Evolutionary conservation across 768 basidiomycete genomes (phyloP), one percentile per base, ranked within the genome.

Genomic region (Macrolepiota albuminosa): DNA sequence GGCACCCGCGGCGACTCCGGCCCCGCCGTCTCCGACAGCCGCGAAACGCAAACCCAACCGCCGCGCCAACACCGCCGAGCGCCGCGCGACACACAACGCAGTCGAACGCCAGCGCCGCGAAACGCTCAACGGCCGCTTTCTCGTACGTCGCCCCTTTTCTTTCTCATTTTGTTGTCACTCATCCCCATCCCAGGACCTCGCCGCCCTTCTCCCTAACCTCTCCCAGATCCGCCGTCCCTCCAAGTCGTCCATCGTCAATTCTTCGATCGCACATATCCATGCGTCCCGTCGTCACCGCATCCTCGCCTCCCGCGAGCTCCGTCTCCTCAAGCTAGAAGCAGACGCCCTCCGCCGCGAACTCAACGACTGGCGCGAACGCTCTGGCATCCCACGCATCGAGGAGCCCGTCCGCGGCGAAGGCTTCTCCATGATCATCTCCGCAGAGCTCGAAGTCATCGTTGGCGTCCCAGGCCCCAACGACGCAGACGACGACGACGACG

Each of bases 231-330:
- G 95, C 63, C 87, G 96, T 34, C 97, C 97, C 0, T 94, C 91
- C 71, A 99, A 99, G 76, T 92, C 92, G 4, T 89, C 91, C 61
- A 98, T 98, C 72, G 95, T 99, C 73, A 97, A 97, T 74, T 93
- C 91, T 37, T 91, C 89, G 48, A 97, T 98, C 71, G 87, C 93
- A 1, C 90, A 93, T 69, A 85, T 95, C 61, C 88, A 90, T 68
- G 83, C 88, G 24, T 89, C 91, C 43, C 85, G 92, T 9, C 58
- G 67, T n/a, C 67, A 68, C 42, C 61, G 67, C 45, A 75, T 87
- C 21, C 80, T 94, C 63, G 93, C 93, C 16, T 83, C 91, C 9
- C 84, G 88, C 62, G 91, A 95, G 70, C 81, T 97, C 37, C 88
- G 93, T 53, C 70, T 84, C 54, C 73, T 95, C 68, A 91, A 90